These are phyloP conservation scores for Pulicaria dysenterica DNA, from an alignment of 129 eudicot genomes.

Conservation along the genomic window DNA sequence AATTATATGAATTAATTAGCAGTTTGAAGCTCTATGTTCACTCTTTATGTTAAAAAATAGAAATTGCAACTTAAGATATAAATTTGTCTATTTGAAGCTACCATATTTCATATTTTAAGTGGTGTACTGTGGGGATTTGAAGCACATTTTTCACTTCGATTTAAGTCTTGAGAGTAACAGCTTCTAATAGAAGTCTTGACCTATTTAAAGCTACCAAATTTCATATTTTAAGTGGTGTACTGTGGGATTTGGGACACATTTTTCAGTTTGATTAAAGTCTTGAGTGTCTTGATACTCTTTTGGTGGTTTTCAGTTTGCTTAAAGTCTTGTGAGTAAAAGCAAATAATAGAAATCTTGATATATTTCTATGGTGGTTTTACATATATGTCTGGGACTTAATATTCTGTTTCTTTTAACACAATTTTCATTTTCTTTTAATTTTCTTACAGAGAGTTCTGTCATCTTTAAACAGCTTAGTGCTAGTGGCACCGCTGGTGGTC, in stretches of 20 bases:
- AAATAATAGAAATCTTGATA: too few relatives aligned
- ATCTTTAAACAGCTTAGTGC: conserved; percentile 54
- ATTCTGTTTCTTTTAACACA: conserved; percentile 5
- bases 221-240: conserved; percentile 17
- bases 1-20: background rate
- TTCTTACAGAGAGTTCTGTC: conserved; percentile 48
- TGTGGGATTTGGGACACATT: background rate
- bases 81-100: background rate
- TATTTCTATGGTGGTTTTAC: too few relatives aligned
- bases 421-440: background rate
- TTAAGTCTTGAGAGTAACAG: too few relatives aligned
- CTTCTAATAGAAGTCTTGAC: too few relatives aligned
- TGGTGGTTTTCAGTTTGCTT: background rate
- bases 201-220: background rate
- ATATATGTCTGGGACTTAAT: background rate
- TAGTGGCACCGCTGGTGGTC: conserved; percentile 40
- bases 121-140: conserved; percentile 11
- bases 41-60: background rate
- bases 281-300: background rate
- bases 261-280: background rate
- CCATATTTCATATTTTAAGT: conserved; percentile 1
- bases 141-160: background rate
- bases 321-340: too few relatives aligned
- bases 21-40: background rate
- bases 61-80: background rate